phyloP scores from a whole-genome alignment of 331 rosid genomes.

The Stylosanthes scabra region DNA sequence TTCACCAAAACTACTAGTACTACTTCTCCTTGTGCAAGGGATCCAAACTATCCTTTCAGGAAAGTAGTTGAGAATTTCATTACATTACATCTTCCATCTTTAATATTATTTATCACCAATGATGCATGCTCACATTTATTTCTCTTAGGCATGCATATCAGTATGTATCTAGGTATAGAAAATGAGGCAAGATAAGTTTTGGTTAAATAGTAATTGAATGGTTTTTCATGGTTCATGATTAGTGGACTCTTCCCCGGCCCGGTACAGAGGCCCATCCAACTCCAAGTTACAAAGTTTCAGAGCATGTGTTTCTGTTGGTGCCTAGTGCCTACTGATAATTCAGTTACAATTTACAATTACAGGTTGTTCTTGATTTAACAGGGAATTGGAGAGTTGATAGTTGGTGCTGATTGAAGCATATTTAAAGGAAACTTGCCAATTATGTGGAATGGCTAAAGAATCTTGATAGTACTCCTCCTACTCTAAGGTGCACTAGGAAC shows the following conservation, averaged over 20 bases:
- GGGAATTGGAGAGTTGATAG: not conserved
- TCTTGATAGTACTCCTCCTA: constrained; percentile 2
- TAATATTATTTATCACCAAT: not conserved
- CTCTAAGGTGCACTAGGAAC: constrained; percentile 32
- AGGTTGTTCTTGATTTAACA: constrained; percentile 3
- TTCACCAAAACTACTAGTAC: not conserved
- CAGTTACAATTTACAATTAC: not conserved
- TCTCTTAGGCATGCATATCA: too few relatives aligned
- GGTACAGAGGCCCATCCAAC: not conserved
- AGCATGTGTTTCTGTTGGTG: not conserved
- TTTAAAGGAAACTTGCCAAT: not conserved
- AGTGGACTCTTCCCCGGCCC: too few relatives aligned
- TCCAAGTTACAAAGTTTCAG: not conserved
- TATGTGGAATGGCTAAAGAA: not conserved
- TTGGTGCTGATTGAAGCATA: constrained; percentile 11
- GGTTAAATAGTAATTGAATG: too few relatives aligned
- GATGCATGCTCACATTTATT: not conserved
- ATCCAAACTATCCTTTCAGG: not conserved
- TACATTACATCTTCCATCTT: not conserved
- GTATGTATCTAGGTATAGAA: too few relatives aligned
- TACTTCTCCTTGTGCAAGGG: not conserved
- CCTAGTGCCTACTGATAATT: not conserved
- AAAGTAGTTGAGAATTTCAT: not conserved
- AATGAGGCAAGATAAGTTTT: too few relatives aligned
- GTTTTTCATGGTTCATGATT: too few relatives aligned